Evolutionary conservation across 176 grass and related monocot genomes (phyloP).

Genomic region (Oryza coarctata): DNA sequence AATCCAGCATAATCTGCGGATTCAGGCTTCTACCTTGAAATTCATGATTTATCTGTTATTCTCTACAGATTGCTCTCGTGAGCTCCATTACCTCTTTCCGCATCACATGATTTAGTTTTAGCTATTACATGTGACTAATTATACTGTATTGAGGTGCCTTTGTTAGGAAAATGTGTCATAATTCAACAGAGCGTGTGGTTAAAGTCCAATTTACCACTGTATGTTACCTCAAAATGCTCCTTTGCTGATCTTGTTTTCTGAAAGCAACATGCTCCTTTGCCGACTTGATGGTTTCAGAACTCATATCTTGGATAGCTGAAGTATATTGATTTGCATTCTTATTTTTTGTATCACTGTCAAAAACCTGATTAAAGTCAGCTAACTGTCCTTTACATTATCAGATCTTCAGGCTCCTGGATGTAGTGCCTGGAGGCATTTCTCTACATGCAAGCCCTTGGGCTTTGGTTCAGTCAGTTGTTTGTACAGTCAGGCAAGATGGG

Average conservation of each 20-base stretch:
- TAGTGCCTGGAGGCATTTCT: constrained; percentile 51
- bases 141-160: neutral
- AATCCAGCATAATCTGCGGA: neutral
- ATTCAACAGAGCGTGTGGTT: neutral
- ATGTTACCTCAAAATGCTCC: neutral
- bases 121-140: neutral
- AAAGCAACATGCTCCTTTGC: neutral
- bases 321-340: neutral
- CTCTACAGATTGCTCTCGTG: neutral
- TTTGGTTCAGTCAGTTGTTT: constrained; percentile 5
- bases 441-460: constrained; percentile 15
- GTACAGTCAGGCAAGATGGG: constrained; percentile 53
- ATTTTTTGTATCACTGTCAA: neutral
- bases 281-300: neutral
- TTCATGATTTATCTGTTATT: neutral
- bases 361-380: neutral
- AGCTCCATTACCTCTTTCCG: neutral
- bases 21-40: neutral
- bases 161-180: neutral
- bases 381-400: constrained; percentile 18
- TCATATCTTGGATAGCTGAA: neutral
- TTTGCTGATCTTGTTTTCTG: neutral
- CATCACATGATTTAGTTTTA: neutral
- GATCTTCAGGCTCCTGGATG: constrained; percentile 39
- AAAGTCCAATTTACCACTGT: neutral